Evolutionary conservation across 345 rosid genomes (phyloP).

Genomic region (Pistacia vera): DNA sequence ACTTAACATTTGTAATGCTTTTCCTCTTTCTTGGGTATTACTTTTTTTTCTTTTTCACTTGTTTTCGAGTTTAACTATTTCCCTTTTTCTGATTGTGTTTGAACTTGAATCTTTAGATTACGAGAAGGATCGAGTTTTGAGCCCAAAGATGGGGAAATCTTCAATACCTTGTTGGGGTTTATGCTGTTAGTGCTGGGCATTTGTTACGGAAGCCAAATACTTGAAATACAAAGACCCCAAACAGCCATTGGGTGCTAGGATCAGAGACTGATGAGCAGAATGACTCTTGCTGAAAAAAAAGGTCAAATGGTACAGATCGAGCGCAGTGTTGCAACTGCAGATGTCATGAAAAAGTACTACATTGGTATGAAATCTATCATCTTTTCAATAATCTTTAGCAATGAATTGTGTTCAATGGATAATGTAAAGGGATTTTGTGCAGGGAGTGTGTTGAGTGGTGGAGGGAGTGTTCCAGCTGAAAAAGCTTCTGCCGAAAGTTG

Average conservation of each 20-base stretch:
- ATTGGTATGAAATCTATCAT: slow-evolving; percentile 46
- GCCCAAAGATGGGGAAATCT: too few relatives aligned
- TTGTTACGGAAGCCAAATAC: slow-evolving; percentile 37
- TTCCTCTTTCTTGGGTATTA: too few relatives aligned
- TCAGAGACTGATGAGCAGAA: slow-evolving; percentile 70
- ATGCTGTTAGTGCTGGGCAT: slow-evolving; percentile 39
- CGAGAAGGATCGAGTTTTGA: too few relatives aligned
- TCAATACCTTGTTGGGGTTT: slow-evolving; percentile 23
- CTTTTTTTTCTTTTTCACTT: too few relatives aligned
- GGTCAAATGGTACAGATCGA: slow-evolving; percentile 97
- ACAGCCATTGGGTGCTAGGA: slow-evolving; percentile 55
- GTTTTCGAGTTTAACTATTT: too few relatives aligned
- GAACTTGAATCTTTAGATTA: too few relatives aligned
- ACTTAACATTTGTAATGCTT: too few relatives aligned
- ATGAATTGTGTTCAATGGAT: background rate
- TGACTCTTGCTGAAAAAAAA: slow-evolving; percentile 86
- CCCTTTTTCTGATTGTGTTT: background rate
- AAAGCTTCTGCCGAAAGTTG: slow-evolving; percentile 68
- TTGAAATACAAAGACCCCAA: slow-evolving; percentile 70
- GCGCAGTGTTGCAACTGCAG: slow-evolving; percentile 63
- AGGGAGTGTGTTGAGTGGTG: slow-evolving; percentile 96
- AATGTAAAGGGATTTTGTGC: slow-evolving; percentile 14
- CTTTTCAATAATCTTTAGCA: background rate
- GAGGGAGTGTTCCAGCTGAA: slow-evolving; percentile 74
- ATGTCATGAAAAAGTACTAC: slow-evolving; percentile 65